phyloP scores from a whole-genome alignment of 2,329 filamentous ascomycete genomes.

The Aspergillus transmontanensis region DNA sequence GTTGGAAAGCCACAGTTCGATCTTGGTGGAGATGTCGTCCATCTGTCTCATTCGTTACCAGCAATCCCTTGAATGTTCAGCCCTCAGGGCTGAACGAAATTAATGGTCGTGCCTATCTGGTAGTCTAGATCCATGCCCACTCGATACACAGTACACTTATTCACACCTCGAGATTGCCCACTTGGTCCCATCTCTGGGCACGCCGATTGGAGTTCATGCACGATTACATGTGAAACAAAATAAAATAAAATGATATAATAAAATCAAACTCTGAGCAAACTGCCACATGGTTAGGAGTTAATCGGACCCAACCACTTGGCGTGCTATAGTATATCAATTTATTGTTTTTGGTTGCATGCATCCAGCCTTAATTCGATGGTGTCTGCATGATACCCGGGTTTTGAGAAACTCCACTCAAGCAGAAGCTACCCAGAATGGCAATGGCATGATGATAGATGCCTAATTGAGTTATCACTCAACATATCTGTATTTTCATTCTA shows the following conservation, averaged over 20 bases:
- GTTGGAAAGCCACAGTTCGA: conserved; percentile 5
- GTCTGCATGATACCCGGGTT: neutral
- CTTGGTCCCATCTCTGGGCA: neutral
- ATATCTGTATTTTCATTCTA: neutral
- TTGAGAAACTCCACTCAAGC: neutral
- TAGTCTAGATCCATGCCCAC: neutral
- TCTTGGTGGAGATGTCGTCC: neutral
- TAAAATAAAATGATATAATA: neutral
- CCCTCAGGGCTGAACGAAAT: neutral
- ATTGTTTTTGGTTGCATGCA: neutral
- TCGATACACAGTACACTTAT: no score
- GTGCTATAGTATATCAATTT: neutral
- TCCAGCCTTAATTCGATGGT: neutral
- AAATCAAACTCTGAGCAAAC: neutral
- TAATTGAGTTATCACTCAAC: neutral
- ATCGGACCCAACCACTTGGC: neutral
- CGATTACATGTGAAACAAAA: neutral
- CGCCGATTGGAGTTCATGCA: neutral
- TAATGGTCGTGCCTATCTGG: neutral
- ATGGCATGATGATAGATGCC: conserved; percentile 4
- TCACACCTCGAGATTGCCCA: neutral
- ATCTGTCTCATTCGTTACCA: neutral
- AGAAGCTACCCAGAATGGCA: neutral
- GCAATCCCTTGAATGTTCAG: neutral
- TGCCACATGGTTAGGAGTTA: conserved; percentile 4